Conservation (phyloP, 768 basidiomycete genomes). For the Obba rivulosa region DNA sequence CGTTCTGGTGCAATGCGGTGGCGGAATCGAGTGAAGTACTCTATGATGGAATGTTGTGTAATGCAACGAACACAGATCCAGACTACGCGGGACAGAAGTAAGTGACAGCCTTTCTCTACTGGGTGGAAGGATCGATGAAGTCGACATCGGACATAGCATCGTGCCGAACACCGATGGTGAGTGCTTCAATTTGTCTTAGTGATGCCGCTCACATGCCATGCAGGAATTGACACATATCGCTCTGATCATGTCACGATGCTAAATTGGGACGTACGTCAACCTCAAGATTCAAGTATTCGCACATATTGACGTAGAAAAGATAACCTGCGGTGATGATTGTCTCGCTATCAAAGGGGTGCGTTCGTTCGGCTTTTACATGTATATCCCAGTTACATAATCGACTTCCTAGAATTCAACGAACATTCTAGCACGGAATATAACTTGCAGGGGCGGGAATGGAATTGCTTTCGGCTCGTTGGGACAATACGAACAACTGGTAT, state of each 20-base stretch:
- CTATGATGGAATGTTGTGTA: slow-evolving; percentile 55
- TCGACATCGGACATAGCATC: slow-evolving; percentile 29
- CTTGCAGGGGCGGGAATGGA: slow-evolving; percentile 57
- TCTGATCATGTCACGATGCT: slow-evolving; percentile 41
- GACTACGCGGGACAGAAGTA: slow-evolving; percentile 45
- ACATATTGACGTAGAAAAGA: slow-evolving; percentile 7
- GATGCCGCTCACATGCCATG: not conserved
- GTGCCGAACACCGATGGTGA: slow-evolving; percentile 59
- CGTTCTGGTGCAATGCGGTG: slow-evolving; percentile 58
- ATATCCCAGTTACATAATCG: not conserved
- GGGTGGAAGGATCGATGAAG: not conserved
- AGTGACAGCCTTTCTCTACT: not conserved
- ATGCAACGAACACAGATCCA: slow-evolving; percentile 54
- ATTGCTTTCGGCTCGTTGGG: slow-evolving; percentile 58
- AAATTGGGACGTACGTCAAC: slow-evolving; percentile 45
- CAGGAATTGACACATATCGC: slow-evolving; percentile 52
- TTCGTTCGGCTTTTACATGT: not conserved
- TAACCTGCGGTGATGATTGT: slow-evolving; percentile 59
- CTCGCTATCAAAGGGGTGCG: slow-evolving; percentile 57
- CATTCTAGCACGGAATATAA: slow-evolving; percentile 40
- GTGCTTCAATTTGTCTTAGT: not conserved
- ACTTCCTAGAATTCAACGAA: slow-evolving; percentile 47
- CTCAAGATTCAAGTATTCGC: not conserved
- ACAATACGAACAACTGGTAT: slow-evolving; percentile 47
- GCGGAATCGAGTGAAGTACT: slow-evolving; percentile 43